Conservation (phyloP, 2,329 filamentous ascomycete species). For the Dryadomyces quercivorus region DNA sequence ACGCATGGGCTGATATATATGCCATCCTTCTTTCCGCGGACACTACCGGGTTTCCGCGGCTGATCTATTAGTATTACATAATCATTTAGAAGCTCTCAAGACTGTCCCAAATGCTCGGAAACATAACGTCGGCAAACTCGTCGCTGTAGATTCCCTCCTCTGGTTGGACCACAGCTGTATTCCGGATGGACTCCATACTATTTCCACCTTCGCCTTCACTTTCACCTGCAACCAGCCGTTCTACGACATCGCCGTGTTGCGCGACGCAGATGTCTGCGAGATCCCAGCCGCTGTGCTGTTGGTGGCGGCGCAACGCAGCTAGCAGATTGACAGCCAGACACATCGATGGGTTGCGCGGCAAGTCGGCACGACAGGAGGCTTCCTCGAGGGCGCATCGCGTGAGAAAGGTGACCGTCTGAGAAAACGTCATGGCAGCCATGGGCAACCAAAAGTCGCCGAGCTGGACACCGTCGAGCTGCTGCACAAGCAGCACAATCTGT, state of each 20-base stretch:
- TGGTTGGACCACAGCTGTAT: background rate
- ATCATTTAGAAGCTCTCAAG: background rate
- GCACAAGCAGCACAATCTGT: conserved; percentile 1
- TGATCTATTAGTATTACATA: background rate
- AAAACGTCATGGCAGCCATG: background rate
- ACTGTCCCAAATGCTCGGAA: conserved; percentile 1
- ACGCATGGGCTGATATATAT: no score
- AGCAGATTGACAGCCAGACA: background rate
- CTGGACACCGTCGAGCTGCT: background rate
- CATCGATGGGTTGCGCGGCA: background rate
- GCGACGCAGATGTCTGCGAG: conserved; percentile 36
- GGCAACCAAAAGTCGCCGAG: conserved; percentile 7
- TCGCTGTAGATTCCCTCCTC: background rate
- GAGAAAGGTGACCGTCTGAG: background rate
- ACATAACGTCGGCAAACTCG: background rate
- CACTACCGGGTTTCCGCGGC: no score
- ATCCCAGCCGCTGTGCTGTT: conserved; percentile 27
- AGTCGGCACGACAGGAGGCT: background rate
- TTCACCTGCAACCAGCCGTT: background rate
- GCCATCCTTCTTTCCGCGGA: no score
- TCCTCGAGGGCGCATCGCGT: conserved; percentile 1
- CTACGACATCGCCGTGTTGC: conserved; percentile 15
- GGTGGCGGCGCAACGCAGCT: background rate
- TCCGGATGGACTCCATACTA: background rate
- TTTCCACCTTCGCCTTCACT: background rate